Evolutionary conservation across 2,329 filamentous ascomycete genomes (phyloP), one percentile per base, ranked within the genome.

Genomic region (Alternaria rosae): DNA sequence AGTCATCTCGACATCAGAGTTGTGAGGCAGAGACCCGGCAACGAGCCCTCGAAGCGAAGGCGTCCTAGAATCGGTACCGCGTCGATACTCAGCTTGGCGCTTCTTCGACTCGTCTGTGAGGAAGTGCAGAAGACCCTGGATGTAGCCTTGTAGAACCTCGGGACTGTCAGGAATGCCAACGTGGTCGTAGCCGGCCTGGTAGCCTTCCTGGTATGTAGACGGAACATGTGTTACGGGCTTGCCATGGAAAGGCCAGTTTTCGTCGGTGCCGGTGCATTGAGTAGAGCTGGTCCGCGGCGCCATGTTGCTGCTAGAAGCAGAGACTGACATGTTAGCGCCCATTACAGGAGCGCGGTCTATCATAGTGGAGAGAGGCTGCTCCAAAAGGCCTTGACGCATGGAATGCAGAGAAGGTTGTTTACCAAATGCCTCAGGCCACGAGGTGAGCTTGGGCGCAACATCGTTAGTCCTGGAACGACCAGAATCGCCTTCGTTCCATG

Each of bases 141-240:
- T 64, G 55, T 73, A 78, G 3, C 77, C 77, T 51, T 73, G 70
- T 23, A 79, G 53, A n/a, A 78, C 74, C 23, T 78, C 77, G 2
- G 65, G 62, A 35, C 61, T 71, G 45, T 73, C 71, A 10, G 76
- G 73, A 56, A 79, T 72, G 13, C 74, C 76, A 41, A 74, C 57
- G 45, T 78, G 77, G 41, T 76, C 70, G n/a, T 76, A 74, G 12
- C 77, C 77, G 17, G 76, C 76, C 57, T 79, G 77, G n/a, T 73
- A 79, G 1, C 76, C 77, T 55, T 79, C 76, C 56, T 79, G 77
- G 35, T 76, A 79, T n/a, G 76, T 79, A 10, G 70, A 71, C 15
- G 73, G 72, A 12, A 71, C 62, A 52, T 76, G 69, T 13, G 56
- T 53, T 4, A 69, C 61, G 10, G 65, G 60, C 44, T 72, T 74